phyloP scores from a whole-genome alignment of 345 rosid genomes.

The Hibiscus trionum region DNA sequence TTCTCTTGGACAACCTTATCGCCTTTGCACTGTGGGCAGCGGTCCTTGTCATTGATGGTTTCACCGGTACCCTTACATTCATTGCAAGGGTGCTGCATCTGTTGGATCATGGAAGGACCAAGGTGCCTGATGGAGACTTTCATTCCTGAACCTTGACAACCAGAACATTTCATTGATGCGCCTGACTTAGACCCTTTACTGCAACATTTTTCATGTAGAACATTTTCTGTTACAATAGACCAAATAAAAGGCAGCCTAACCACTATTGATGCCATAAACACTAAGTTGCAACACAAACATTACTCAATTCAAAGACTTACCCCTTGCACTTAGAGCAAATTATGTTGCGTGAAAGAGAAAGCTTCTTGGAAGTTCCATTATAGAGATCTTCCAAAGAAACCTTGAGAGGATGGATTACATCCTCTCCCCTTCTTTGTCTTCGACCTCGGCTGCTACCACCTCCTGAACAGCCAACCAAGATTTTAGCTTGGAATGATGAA shows the following conservation, averaged over 20 bases:
- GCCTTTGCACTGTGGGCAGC: neutral
- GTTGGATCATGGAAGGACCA: slow-evolving; percentile 70
- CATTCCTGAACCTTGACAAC: neutral
- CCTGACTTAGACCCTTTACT: neutral
- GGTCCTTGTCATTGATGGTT: slow-evolving; percentile 17
- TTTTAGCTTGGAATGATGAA: neutral
- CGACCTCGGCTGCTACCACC: slow-evolving; percentile 35
- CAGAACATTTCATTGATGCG: neutral
- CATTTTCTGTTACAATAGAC: neutral
- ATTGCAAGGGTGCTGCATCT: slow-evolving; percentile 71
- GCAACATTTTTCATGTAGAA: neutral
- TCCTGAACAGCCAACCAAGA: slow-evolving; percentile 9
- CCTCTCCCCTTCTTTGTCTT: neutral
- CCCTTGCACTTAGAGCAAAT: slow-evolving; percentile 85
- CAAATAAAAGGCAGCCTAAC: neutral
- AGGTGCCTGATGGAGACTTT: slow-evolving; percentile 54
- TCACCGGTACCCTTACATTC: slow-evolving; percentile 69
- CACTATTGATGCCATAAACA: neutral
- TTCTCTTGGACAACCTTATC: slow-evolving; percentile 32
- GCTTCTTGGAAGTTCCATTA: neutral
- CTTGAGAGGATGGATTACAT: neutral
- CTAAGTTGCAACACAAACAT: neutral
- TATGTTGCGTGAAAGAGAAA: neutral
- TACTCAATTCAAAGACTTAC: slow-evolving; percentile 28
- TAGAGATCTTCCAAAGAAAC: neutral